Conservation (phyloP, 1,139 yeast genomes). For the Hansenula anomala region DNA sequence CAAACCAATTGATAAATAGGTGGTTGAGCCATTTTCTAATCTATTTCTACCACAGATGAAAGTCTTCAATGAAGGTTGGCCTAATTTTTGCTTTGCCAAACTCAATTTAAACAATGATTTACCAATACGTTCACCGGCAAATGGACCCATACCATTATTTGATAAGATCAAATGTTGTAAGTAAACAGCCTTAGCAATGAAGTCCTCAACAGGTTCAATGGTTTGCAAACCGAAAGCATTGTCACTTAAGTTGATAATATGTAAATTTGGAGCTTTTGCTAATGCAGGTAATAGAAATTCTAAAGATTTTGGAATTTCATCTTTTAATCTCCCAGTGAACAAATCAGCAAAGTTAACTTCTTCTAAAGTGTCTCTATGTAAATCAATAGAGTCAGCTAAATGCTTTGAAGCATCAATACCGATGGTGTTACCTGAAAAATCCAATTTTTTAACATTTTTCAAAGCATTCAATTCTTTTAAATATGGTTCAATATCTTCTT, state of each 20-base stretch:
- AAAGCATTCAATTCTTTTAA: conserved; percentile 45
- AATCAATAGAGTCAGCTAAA: conserved; percentile 54
- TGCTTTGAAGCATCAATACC: conserved; percentile 85
- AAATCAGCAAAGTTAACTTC: conserved; percentile 85
- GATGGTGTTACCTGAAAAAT: conserved; percentile 88
- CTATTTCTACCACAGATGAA: conserved; percentile 96
- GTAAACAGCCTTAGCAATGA: conserved; percentile 69
- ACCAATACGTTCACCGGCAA: conserved; percentile 93
- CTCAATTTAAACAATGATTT: conserved; percentile 73
- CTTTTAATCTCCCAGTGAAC: conserved; percentile 90
- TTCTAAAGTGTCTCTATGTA: conserved; percentile 43
- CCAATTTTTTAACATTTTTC: conserved; percentile 51
- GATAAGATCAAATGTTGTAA: conserved; percentile 83
- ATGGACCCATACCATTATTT: conserved; percentile 97
- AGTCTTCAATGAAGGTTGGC: conserved; percentile 51
- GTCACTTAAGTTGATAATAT: conserved; percentile 80
- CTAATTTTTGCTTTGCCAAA: conserved; percentile 48
- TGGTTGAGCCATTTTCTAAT: conserved; percentile 86
- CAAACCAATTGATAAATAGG: conserved; percentile 71
- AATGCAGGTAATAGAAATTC: conserved; percentile 69
- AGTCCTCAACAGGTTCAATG: conserved; percentile 80
- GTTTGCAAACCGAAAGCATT: conserved; percentile 97
- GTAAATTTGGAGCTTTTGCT: conserved; percentile 60
- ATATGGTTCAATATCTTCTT: conserved; percentile 66
- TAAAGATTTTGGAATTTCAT: conserved; percentile 88